phyloP scores from a whole-genome alignment of 2,329 filamentous ascomycete species.

The Scedosporium minutisporum region DNA sequence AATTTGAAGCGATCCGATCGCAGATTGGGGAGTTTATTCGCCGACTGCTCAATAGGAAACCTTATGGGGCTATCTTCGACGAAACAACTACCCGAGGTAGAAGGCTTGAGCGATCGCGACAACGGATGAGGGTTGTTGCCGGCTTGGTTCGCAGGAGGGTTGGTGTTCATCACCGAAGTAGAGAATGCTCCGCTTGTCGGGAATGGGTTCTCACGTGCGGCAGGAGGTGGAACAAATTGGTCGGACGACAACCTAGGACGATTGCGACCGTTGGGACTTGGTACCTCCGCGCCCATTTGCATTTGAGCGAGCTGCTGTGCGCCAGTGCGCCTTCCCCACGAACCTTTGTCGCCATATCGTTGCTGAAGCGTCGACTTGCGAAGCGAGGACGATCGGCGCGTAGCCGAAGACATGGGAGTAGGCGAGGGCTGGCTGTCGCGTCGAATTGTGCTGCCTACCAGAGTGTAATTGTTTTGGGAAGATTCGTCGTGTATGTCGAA shows the following conservation, averaged over 20 bases:
- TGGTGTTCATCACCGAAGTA: conserved; percentile 42
- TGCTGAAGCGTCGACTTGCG: conserved; percentile 84
- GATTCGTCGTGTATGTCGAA: conserved; percentile 26
- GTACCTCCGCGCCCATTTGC: conserved; percentile 39
- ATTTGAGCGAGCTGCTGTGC: conserved; percentile 43
- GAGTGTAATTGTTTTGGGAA: conserved; percentile 39
- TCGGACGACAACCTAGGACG: conserved; percentile 71
- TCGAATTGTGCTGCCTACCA: conserved; percentile 26
- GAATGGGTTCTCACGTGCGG: conserved; percentile 55
- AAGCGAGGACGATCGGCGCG: conserved; percentile 65
- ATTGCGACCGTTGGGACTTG: conserved; percentile 46
- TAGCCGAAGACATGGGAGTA: conserved; percentile 43
- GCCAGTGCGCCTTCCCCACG: conserved; percentile 49
- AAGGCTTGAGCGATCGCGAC: conserved; percentile 77
- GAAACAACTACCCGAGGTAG: conserved; percentile 71
- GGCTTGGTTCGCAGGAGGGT: conserved; percentile 20
- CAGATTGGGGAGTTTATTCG: conserved; percentile 19
- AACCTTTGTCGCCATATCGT: conserved; percentile 60
- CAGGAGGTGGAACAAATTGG: conserved; percentile 53
- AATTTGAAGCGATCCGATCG: background rate
- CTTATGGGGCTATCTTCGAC: conserved; percentile 53
- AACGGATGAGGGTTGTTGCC: conserved; percentile 63
- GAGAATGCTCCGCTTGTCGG: conserved; percentile 40
- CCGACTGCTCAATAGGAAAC: conserved; percentile 6
- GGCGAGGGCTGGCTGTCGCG: conserved; percentile 34